Evolutionary conservation across 805 yeast species (phyloP).

Genomic region (Candida tibetensis): DNA sequence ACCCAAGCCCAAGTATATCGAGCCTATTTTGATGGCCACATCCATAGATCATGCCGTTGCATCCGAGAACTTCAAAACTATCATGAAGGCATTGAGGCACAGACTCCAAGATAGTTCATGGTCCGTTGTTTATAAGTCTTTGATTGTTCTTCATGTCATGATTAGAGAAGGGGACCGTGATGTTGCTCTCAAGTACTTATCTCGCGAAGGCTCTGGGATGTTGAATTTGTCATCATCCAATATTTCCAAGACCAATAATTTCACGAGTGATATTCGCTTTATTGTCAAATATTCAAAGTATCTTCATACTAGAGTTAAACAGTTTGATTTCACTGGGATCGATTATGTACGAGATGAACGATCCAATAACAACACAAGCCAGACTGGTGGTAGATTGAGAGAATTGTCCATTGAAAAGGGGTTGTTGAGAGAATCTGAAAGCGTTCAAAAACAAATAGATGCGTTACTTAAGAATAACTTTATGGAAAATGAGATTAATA

Average conservation of each 20-base stretch:
- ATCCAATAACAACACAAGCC: conserved; percentile 42
- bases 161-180: conserved; percentile 86
- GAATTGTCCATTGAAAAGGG: conserved; percentile 71
- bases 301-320: conserved; percentile 63
- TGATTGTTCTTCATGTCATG: conserved; percentile 85
- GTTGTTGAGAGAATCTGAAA: conserved; percentile 76
- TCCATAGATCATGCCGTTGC: conserved; percentile 42
- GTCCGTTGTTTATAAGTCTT: conserved; percentile 85
- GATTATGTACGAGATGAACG: conserved; percentile 80
- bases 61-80: conserved; percentile 57
- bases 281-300: conserved; percentile 70
- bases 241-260: conserved; percentile 38
- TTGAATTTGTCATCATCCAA: conserved; percentile 42
- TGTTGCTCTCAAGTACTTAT: conserved; percentile 62
- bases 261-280: conserved; percentile 49
- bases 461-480: conserved; percentile 72
- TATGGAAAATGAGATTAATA: conserved; percentile 74
- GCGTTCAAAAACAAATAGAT: conserved; percentile 79
- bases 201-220: conserved; percentile 46
- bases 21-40: conserved; percentile 80
- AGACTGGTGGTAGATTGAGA: conserved; percentile 60
- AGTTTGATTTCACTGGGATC: conserved; percentile 57
- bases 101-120: conserved; percentile 80
- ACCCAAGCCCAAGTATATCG: conserved; percentile 95
- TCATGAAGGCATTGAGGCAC: conserved; percentile 59